Conservation (phyloP, 108 stramenopile genomes). For the Cyclotella choctawhatcheeana region DNA sequence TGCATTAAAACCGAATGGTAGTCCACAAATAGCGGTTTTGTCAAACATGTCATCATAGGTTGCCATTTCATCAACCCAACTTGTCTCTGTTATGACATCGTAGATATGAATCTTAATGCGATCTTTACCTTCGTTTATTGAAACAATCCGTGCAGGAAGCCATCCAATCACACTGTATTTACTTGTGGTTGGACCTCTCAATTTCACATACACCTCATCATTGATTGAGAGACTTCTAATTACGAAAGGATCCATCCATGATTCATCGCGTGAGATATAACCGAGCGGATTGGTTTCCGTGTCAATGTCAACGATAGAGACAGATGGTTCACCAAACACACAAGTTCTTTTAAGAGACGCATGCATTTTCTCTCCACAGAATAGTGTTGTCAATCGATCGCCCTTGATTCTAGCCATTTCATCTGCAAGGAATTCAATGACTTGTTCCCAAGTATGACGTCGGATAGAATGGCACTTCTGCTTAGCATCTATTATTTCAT, state of each 20-base stretch:
- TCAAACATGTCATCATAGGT: neutral
- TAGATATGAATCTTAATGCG: slow-evolving; percentile 34
- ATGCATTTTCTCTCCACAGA: slow-evolving; percentile 36
- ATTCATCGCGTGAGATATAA: slow-evolving; percentile 32
- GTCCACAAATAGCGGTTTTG: slow-evolving; percentile 16
- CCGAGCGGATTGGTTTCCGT: neutral
- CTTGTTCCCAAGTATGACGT: slow-evolving; percentile 32
- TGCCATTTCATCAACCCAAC: slow-evolving; percentile 28
- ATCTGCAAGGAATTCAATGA: slow-evolving; percentile 50
- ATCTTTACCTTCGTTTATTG: neutral
- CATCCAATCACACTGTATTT: slow-evolving; percentile 30
- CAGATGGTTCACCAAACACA: slow-evolving; percentile 25
- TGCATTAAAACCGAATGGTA: slow-evolving; percentile 46
- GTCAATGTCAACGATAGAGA: neutral
- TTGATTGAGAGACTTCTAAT: slow-evolving; percentile 13
- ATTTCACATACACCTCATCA: slow-evolving; percentile 47
- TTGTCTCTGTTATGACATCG: slow-evolving; percentile 29
- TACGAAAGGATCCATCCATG: slow-evolving; percentile 47
- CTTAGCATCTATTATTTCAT: neutral
- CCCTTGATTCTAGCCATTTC: slow-evolving; percentile 50
- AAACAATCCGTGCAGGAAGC: slow-evolving; percentile 41
- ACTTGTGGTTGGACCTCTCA: slow-evolving; percentile 9
- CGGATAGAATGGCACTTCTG: neutral
- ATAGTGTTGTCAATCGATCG: slow-evolving; percentile 40
- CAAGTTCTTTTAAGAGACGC: slow-evolving; percentile 27